A percentile compares a stretch with the other conserved stretches of the same genome.
Conservation (phyloP, 1,139 yeast species). For the Hansenula lynferdii region DNA sequence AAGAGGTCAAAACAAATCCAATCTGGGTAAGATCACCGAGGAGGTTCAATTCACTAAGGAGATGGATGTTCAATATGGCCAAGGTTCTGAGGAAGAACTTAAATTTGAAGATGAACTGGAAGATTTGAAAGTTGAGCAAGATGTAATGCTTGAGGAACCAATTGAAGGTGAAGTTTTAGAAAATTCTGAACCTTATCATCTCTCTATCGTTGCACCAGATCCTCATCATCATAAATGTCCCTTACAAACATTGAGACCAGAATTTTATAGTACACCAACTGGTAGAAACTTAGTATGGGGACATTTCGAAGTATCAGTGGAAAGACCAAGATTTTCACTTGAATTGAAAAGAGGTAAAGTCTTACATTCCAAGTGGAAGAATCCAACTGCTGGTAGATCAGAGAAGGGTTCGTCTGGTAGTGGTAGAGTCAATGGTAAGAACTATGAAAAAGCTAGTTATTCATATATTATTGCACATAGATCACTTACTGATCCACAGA, state of each 20-base stretch:
- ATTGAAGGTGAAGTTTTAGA: conserved; percentile 22
- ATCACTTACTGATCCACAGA: conserved; percentile 29
- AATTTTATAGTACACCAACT: conserved; percentile 53
- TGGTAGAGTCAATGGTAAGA: conserved; percentile 73
- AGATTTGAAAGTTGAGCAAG: conserved; percentile 29
- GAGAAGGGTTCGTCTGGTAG: conserved; percentile 48
- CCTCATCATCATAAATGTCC: conserved; percentile 89
- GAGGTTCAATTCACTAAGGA: conserved; percentile 32
- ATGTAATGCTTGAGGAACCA: conserved; percentile 7
- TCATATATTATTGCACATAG: conserved; percentile 76
- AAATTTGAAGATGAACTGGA: conserved; percentile 43
- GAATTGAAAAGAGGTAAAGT: conserved; percentile 81
- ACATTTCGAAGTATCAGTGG: conserved; percentile 65
- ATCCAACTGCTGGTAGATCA: conserved; percentile 50
- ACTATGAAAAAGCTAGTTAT: conserved; percentile 68
- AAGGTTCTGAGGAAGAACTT: conserved; percentile 38
- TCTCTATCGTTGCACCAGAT: conserved; percentile 82
- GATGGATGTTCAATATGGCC: conserved; percentile 36
- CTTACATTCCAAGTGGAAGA: conserved; percentile 71
- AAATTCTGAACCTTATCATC: conserved; percentile 35
- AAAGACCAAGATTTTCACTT: conserved; percentile 70
- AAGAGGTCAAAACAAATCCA: conserved; percentile 38
- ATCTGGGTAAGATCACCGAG: conserved; percentile 28
- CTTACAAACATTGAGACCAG: conserved; percentile 71
- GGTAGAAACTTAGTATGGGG: conserved; percentile 70